These are phyloP conservation scores for Mortierella polycephala DNA, from an alignment of 371 early-diverging fungal species.

Conservation along the genomic window DNA sequence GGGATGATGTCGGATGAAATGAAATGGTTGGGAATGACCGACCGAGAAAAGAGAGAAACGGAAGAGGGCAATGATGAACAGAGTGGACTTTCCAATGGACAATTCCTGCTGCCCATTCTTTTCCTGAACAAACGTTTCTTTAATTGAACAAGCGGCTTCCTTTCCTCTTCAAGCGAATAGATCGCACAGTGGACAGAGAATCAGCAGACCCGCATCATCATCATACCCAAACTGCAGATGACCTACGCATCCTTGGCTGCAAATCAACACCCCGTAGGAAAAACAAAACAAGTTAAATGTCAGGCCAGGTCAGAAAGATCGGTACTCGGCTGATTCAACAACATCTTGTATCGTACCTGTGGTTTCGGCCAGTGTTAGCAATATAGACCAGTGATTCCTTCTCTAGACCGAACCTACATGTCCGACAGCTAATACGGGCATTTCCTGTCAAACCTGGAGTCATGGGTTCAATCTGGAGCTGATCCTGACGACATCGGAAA, in stretches of 20 bases:
- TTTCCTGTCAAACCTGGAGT: conserved; percentile 1
- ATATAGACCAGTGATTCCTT: conserved; percentile 29
- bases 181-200: conserved; percentile 36
- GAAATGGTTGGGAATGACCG: background rate
- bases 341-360: conserved; percentile 25
- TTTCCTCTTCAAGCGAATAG: conserved; percentile 10
- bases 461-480: conserved; percentile 7
- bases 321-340: background rate
- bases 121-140: background rate
- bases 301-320: background rate
- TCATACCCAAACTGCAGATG: conserved; percentile 34
- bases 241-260: conserved; percentile 30
- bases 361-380: conserved; percentile 26
- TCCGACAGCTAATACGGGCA: conserved; percentile 7
- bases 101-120: background rate
- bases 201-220: conserved; percentile 33
- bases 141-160: background rate
- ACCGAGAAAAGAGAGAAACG: background rate
- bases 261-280: background rate
- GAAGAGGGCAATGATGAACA: background rate
- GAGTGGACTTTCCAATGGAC: too few species aligned
- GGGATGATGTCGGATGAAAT: background rate
- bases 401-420: conserved; percentile 30
- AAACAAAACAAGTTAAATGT: background rate
- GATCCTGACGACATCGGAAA: conserved; percentile 25